Evolutionary conservation across 1,139 yeast species (phyloP).

Genomic region (Zygotorulaspora mrakii): DNA sequence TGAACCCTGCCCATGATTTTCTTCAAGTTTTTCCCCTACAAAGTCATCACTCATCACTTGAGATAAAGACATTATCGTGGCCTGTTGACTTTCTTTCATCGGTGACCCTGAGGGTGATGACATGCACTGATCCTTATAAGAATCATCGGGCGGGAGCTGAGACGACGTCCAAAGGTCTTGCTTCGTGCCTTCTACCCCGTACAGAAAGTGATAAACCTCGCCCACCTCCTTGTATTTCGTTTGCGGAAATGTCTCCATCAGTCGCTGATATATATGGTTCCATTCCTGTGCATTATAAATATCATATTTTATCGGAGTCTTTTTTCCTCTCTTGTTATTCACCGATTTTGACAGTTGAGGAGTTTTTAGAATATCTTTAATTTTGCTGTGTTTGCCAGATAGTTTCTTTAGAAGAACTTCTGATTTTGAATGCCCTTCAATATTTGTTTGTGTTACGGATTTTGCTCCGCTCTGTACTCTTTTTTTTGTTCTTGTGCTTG

Average conservation of each 20-base stretch:
- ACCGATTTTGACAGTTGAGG: conserved; percentile 4
- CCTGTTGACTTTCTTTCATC: conserved; percentile 8
- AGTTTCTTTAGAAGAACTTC: conserved; percentile 25
- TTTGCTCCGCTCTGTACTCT: conserved; percentile 2
- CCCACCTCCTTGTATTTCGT: conserved; percentile 22
- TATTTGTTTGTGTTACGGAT: conserved; percentile 10
- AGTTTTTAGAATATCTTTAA: conserved; percentile 23
- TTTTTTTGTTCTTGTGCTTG: conserved; percentile 1
- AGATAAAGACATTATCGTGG: conserved; percentile 26
- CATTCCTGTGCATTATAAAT: conserved; percentile 33
- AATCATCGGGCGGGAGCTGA: conserved; percentile 22
- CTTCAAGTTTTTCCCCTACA: not conserved
- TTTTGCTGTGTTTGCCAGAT: conserved; percentile 33
- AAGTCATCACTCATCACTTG: conserved; percentile 18
- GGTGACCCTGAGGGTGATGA: not conserved
- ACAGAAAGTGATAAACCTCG: conserved; percentile 25
- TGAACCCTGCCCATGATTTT: not conserved
- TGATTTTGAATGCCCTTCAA: conserved; percentile 19
- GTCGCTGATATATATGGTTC: conserved; percentile 20
- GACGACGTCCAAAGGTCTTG: conserved; percentile 31
- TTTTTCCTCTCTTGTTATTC: conserved; percentile 2
- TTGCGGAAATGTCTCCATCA: conserved; percentile 25
- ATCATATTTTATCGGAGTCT: conserved; percentile 15
- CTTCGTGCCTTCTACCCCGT: conserved; percentile 21
- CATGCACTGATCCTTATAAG: conserved; percentile 1